Conservation (phyloP, 2,329 filamentous ascomycete species). For the Colletotrichum chrysophilum region DNA sequence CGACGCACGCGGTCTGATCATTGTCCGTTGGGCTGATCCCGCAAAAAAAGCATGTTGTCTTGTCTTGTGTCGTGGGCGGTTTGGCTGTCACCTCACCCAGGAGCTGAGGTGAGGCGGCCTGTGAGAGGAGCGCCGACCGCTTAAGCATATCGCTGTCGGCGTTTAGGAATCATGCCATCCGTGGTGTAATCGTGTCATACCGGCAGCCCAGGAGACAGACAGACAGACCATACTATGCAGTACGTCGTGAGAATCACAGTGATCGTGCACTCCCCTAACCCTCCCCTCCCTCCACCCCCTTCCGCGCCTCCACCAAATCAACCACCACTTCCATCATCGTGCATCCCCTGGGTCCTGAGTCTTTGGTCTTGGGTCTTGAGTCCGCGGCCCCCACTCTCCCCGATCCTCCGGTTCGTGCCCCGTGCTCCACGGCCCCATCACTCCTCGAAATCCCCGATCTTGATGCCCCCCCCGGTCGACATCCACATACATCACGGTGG, state of each 20-base stretch:
- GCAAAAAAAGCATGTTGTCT: not conserved
- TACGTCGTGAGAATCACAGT: not conserved
- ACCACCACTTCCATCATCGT: not conserved
- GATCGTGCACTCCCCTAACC: not conserved
- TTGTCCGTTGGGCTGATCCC: not conserved
- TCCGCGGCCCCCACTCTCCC: not conserved
- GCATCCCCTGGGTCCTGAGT: not conserved
- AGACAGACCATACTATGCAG: not conserved
- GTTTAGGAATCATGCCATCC: not conserved
- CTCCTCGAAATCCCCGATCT: not conserved
- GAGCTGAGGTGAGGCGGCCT: not conserved
- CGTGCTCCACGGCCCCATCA: not conserved
- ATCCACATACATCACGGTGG: not conserved
- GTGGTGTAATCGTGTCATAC: not conserved
- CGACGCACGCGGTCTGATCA: not conserved
- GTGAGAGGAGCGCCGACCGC: not conserved
- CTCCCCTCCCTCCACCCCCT: not conserved
- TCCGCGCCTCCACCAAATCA: not conserved
- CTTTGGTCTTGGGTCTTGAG: not conserved
- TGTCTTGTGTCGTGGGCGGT: not conserved
- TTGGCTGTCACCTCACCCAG: not conserved
- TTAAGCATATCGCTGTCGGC: not conserved
- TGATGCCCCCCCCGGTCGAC: not conserved
- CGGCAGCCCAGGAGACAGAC: not conserved
- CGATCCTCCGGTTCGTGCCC: not conserved